Base-by-base conservation (phyloP, 2,329 filamentous ascomycete genomes). In the Hypocreales sp. region DNA sequence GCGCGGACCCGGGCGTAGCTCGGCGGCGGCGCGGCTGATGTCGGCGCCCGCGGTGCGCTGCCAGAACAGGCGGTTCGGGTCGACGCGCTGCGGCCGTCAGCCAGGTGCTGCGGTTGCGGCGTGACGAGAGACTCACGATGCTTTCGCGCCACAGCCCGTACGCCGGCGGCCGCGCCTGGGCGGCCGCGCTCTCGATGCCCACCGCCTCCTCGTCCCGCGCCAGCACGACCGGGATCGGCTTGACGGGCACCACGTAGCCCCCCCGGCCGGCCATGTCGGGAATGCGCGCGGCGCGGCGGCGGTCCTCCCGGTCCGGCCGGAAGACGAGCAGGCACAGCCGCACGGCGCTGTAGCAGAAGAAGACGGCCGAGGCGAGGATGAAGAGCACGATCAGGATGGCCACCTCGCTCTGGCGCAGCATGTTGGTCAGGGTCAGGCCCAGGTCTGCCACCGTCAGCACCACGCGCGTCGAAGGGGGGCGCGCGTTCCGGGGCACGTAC, bases 61-160 rank as follows among this genome's bases (percentile, higher is more conserved):
- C 82, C 82, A 92, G 46, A 79, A 83, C 15, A 92, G 61, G 10
- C 82, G 61, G 42, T 87, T 71, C 2, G 83, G 83, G 41, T 92
- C 79, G 18, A 84, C 77, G 25, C 80, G 66, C 69, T 79, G 40
- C 16, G 21, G 7, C 18, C 27, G 20, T 37, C 26, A 37, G 36
- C 22, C 22, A 12, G 9, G 24, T 6, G 5, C 16, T 7, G 11
- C 13, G n/a, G n/a, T n/a, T n/a, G n/a, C n/a, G n/a, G n/a, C n/a
- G n/a, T n/a, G n/a, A n/a, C n/a, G n/a, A n/a, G n/a, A n/a, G n/a
- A 72, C 75, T 50, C 64, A 81, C 76, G 51, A 90, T 80, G 42
- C 78, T 87, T 48, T 76, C 74, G 28, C 82, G 64, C 80, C 82
- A 92, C 1, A 83, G 56, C 0, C 84, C 84, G 45, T 93, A 93